Conservation (phyloP, 2,329 filamentous ascomycete genomes). For the Zelopaecilomyces penicillatus region DNA sequence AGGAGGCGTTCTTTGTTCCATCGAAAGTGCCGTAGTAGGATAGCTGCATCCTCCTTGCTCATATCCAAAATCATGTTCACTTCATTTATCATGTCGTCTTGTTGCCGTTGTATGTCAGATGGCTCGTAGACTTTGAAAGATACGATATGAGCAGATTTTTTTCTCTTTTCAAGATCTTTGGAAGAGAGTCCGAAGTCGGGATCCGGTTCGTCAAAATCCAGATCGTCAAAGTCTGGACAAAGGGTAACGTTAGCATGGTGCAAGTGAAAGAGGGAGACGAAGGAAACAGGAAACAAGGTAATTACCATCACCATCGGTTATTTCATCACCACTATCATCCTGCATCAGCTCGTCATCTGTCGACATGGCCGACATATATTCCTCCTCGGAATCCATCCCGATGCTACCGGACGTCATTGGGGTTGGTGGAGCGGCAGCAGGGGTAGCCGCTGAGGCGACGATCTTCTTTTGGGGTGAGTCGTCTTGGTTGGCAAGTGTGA, state of each 20-base stretch:
- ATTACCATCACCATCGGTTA: conserved; percentile 44
- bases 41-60: conserved; percentile 80
- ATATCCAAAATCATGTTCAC: conserved; percentile 88
- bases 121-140: conserved; percentile 77
- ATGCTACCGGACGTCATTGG: conserved; percentile 45
- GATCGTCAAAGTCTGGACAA: conserved; percentile 44
- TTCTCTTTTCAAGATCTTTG: conserved; percentile 61
- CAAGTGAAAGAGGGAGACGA: neutral
- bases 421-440: conserved; percentile 43
- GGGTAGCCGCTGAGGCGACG: conserved; percentile 44
- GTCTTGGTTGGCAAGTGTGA: conserved; percentile 37
- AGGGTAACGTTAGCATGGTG: conserved; percentile 12
- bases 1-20: conserved; percentile 97
- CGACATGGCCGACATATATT: conserved; percentile 77
- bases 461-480: conserved; percentile 43
- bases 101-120: conserved; percentile 71
- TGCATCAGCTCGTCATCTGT: conserved; percentile 65
- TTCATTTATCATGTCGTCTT: conserved; percentile 78
- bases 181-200: conserved; percentile 41
- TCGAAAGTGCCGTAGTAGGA: conserved; percentile 77
- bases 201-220: conserved; percentile 51
- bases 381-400: conserved; percentile 91
- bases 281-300: conserved; percentile 5
- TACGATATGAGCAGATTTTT: conserved; percentile 71
- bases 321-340: conserved; percentile 69